phyloP scores from a whole-genome alignment of 805 yeast genomes.

The Zygotorulaspora florentina region DNA sequence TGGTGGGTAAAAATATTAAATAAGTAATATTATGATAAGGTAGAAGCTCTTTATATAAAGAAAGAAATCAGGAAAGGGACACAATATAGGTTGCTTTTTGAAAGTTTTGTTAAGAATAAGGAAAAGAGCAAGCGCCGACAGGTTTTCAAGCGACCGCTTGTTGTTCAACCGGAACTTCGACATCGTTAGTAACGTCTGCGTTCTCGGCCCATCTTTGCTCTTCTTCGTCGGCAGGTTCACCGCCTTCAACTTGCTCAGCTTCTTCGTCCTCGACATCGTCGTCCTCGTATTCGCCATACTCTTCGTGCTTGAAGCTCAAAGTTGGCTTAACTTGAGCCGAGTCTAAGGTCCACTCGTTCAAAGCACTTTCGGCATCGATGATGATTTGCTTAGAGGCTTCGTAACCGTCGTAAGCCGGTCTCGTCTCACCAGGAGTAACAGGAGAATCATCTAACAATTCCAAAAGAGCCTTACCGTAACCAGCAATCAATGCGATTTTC shows the following conservation, averaged over 20 bases:
- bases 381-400: slow-evolving; percentile 86
- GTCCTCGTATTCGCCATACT: slow-evolving; percentile 51
- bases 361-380: slow-evolving; percentile 78
- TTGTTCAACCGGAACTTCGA: neutral
- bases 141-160: neutral
- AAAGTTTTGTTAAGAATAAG: neutral
- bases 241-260: slow-evolving; percentile 19
- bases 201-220: slow-evolving; percentile 8
- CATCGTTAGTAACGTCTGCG: slow-evolving; percentile 3
- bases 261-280: slow-evolving; percentile 39
- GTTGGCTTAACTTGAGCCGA: slow-evolving; percentile 80
- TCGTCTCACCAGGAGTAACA: slow-evolving; percentile 88
- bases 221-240: slow-evolving; percentile 16
- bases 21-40: slow-evolving; percentile 5
- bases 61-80: slow-evolving; percentile 2
- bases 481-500: slow-evolving; percentile 80
- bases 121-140: neutral
- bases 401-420: slow-evolving; percentile 85
- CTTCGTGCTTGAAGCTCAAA: slow-evolving; percentile 58
- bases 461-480: slow-evolving; percentile 82
- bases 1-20: slow-evolving; percentile 10
- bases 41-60: slow-evolving; percentile 1
- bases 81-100: slow-evolving; percentile 1
- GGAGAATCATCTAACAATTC: slow-evolving; percentile 81
- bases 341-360: slow-evolving; percentile 81